Conservation (phyloP, 257 asterid genomes). For the Schizonepeta tenuifolia region DNA sequence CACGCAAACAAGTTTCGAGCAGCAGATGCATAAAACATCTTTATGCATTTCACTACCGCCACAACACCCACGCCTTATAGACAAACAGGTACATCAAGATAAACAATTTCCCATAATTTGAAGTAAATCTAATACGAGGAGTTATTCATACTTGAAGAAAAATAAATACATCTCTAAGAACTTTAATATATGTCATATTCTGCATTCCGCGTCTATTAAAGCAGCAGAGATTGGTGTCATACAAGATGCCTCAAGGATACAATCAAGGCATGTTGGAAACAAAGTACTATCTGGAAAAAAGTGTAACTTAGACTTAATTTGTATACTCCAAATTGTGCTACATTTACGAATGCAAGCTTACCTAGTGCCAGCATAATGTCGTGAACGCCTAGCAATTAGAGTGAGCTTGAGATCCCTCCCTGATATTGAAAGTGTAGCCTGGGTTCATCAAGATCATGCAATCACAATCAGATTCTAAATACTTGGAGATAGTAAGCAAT, state of each 20-base stretch:
- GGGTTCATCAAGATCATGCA: conserved; percentile 44
- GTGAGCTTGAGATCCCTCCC: conserved; percentile 80
- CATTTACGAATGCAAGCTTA: conserved; percentile 31
- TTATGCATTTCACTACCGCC: not conserved
- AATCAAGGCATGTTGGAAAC: conserved; percentile 25
- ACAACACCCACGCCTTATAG: not conserved
- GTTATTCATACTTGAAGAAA: conserved; percentile 9
- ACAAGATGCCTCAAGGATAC: conserved; percentile 22
- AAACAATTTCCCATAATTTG: not conserved
- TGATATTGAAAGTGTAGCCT: conserved; percentile 74
- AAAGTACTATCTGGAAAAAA: conserved; percentile 17
- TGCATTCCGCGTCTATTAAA: not conserved
- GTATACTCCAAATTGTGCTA: conserved; percentile 12
- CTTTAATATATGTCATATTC: not conserved
- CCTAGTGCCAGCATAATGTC: conserved; percentile 99
- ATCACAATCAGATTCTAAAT: conserved; percentile 35
- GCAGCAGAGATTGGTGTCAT: conserved; percentile 13
- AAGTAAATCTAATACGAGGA: not conserved
- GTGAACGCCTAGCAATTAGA: conserved; percentile 87
- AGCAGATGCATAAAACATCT: conserved; percentile 17
- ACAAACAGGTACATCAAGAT: not conserved
- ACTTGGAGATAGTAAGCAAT: conserved; percentile 25
- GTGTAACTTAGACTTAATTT: conserved; percentile 23
- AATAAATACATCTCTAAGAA: conserved; percentile 15
- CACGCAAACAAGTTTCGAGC: conserved; percentile 1